Base-by-base conservation (phyloP, 2,329 filamentous ascomycete species). In the Clonostachys chloroleuca region DNA sequence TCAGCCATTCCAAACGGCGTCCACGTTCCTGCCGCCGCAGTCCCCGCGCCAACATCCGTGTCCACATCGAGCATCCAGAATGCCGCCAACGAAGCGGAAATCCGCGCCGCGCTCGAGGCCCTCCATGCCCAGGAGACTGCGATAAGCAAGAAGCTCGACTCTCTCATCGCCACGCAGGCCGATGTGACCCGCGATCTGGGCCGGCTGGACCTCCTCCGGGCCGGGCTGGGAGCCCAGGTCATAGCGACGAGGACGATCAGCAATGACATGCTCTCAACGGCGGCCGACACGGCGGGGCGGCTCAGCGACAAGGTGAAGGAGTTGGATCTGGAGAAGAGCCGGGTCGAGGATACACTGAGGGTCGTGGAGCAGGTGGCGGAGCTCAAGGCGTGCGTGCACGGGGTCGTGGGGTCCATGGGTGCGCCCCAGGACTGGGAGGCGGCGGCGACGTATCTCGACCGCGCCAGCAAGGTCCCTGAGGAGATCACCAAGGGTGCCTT, bases 341-440 rank as follows among this genome's bases (percentile, higher is more conserved):
- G 91, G 30, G 92, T 99, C 9, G 92, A 94, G 64, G 86, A 91
- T 44, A 97, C 94, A 1, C 73, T 99, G 48, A 80, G 86, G 9
- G 91, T 97, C 4, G 94, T 97, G 12, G 92, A 97, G 67, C 92
- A 96, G 70, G 92, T 99, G 13, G 88, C 89, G 6, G 94, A 99
- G 74, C 84, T 99, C 54, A 97, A 97, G 70, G 89, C 94, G 9
- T 99, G 94, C 63, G 89, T 97, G 35, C 83, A 96, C 50, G 94
- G 94, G 40, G 92, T 97, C 12, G 85, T 92, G 24, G 94, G 92
- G 16, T 95, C 89, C 50, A 99, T 99, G 94, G 94, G 92, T 34
- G 92, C 92, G 5, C 90, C 94, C 40, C 94, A 99, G 67, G 94
- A 99, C 70, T 99, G 94, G 94, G 94, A 99, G 67, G 94, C 90